Base-by-base conservation (phyloP, 2,329 filamentous ascomycete species). In the Pseudocercospora crystallina region DNA sequence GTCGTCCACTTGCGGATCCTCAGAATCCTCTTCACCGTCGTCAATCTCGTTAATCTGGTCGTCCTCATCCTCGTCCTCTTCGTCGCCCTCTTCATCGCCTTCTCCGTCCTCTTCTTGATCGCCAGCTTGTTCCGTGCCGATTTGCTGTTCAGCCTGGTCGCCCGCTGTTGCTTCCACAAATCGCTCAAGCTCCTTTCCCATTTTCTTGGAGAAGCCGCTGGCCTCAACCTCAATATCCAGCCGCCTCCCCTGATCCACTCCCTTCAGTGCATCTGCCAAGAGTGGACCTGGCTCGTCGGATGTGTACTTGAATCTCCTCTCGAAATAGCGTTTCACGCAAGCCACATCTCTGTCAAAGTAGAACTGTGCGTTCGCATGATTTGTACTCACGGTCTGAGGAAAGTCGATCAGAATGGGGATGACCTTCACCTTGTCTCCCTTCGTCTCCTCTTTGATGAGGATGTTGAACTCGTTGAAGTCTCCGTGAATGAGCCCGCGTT, bases 391-490 rank as follows among this genome's bases (percentile, higher is more conserved):
- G 87, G 96, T 97, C 69, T 99, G 94, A 0, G 94, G 94, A 66
- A 99, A 99, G 73, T 99, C 95, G 63, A 99, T 99, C 39, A 99
- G 75, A 47, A 96, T 82, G 1, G 94, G 94, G 5, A 82, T 83
- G 20, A 95, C 75, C 31, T 71, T 78, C 47, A 87, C 66, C 17
- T 60, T 61, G 17, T 54, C 58, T 14, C 47, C 57, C 8, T 41
- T 36, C 32, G 47, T 47, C 44, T 58, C 66, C 69, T 97, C 92
- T 67, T 94, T 90, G 68, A 99, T 85, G 31, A 99, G 76, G 58
- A 99, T 92, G 70, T 99, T 99, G 79, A 99, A 99, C 71, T 99
- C 95, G 75, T 99, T 99, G 76, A 95, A 99, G 69, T 99, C 94
- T 56, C 94, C 94, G 68, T 99, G 94, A 55, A 99, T 99, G 41